These are phyloP conservation scores for Carex pumila DNA, from an alignment of 176 grass and related monocot species.

Conservation along the genomic window DNA sequence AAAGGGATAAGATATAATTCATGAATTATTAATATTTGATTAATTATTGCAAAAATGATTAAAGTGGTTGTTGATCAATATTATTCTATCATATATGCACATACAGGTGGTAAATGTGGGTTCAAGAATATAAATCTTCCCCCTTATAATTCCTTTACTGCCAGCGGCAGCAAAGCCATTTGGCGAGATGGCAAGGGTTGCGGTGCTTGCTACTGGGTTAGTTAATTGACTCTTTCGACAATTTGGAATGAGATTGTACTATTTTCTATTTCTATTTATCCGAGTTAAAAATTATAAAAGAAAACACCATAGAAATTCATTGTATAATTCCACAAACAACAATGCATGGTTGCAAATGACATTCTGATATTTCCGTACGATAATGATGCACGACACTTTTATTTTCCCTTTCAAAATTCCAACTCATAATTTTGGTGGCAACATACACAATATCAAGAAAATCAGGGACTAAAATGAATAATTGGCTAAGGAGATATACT, in stretches of 20 bases:
- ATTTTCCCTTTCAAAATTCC: neutral
- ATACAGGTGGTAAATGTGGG: conserved; percentile 63
- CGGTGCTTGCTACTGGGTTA: conserved; percentile 69
- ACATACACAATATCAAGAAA: too few relatives aligned
- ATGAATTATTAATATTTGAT: neutral
- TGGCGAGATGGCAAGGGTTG: conserved; percentile 72
- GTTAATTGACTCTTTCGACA: neutral
- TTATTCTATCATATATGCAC: neutral
- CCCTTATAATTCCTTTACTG: conserved; percentile 60
- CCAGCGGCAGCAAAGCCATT: conserved; percentile 55
- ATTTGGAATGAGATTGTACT: neutral
- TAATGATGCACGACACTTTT: neutral
- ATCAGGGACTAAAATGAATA: too few relatives aligned
- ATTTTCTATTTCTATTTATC: neutral
- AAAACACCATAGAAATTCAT: neutral
- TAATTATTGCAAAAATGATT: neutral
- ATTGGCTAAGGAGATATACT: too few relatives aligned
- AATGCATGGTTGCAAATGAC: neutral
- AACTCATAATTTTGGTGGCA: too few relatives aligned
- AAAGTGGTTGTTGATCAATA: neutral
- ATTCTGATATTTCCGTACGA: neutral
- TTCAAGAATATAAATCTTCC: conserved; percentile 58
- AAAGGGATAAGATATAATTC: neutral
- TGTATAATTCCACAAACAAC: neutral
- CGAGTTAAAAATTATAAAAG: neutral